Evolutionary conservation across 306 rosid genomes (phyloP).

Genomic region (Dalbergia oliveri): DNA sequence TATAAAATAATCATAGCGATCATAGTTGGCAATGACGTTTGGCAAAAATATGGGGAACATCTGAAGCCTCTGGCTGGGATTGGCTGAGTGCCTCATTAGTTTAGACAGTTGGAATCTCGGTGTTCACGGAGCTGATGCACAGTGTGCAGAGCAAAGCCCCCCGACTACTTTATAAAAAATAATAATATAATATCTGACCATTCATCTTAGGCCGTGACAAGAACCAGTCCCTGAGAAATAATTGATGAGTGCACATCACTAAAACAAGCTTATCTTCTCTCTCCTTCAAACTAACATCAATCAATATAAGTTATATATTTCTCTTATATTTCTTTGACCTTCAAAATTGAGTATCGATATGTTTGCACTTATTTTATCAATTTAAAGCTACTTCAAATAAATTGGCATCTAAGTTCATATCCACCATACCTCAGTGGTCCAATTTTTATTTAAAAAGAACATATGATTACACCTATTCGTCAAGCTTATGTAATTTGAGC

Average conservation of each 20-base stretch:
- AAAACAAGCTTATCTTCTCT: neutral
- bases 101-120: slow-evolving; percentile 55
- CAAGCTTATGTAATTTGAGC: neutral
- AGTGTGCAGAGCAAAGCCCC: neutral
- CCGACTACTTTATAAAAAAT: no score
- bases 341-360: neutral
- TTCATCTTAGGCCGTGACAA: slow-evolving; percentile 26
- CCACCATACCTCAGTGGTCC: neutral
- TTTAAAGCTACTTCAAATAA: neutral
- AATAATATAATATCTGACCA: neutral
- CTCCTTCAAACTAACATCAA: neutral
- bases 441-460: neutral
- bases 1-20: slow-evolving; percentile 9
- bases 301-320: neutral
- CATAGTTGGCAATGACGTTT: slow-evolving; percentile 47
- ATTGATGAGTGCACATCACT: slow-evolving; percentile 13
- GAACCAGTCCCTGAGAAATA: neutral
- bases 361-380: no score
- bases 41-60: slow-evolving; percentile 38
- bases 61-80: slow-evolving; percentile 18
- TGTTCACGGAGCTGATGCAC: slow-evolving; percentile 25
- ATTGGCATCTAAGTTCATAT: neutral
- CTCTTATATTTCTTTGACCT: neutral
- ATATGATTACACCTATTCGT: neutral
- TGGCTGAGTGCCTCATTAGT: slow-evolving; percentile 49